A percentile compares a stretch with the other conserved stretches of the same genome.
Evolutionary conservation across 2,329 filamentous ascomycete species (phyloP).

Genomic region (Fusarium illudens): DNA sequence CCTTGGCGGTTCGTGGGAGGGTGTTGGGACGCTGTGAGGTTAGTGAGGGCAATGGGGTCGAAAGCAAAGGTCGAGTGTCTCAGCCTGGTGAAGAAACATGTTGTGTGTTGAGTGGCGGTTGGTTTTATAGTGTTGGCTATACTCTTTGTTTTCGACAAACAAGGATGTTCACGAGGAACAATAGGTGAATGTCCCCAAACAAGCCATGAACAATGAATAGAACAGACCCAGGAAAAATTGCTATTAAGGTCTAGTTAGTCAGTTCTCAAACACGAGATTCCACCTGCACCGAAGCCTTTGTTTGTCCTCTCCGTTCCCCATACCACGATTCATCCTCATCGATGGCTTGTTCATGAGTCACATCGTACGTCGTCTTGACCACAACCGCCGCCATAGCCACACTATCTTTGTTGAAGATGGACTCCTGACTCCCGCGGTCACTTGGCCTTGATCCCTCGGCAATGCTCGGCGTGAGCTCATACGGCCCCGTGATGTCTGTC

Average conservation of each 20-base stretch:
- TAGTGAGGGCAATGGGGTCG: not conserved
- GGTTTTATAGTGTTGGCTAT: not conserved
- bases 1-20: not conserved
- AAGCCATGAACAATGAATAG: not conserved
- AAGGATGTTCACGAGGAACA: not conserved
- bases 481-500: conserved; percentile 10
- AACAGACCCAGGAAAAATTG: not conserved
- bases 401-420: conserved; percentile 10
- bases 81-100: not conserved
- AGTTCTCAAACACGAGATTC: conserved; percentile 2
- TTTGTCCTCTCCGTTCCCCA: conserved; percentile 1
- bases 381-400: conserved; percentile 8
- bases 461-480: conserved; percentile 26
- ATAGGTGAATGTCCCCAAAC: not conserved
- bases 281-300: conserved; percentile 16
- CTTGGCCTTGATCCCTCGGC: not conserved
- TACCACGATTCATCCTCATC: conserved; percentile 11
- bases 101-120: not conserved
- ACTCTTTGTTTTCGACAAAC: not conserved
- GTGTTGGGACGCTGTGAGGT: not conserved
- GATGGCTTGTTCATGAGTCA: conserved; percentile 5
- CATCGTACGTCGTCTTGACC: conserved; percentile 20
- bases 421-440: conserved; percentile 24
- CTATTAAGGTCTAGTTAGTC: not conserved
- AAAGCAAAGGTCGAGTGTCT: not conserved